Conservation (phyloP, 2,329 filamentous ascomycete genomes). For the Aspergillus udagawae region DNA sequence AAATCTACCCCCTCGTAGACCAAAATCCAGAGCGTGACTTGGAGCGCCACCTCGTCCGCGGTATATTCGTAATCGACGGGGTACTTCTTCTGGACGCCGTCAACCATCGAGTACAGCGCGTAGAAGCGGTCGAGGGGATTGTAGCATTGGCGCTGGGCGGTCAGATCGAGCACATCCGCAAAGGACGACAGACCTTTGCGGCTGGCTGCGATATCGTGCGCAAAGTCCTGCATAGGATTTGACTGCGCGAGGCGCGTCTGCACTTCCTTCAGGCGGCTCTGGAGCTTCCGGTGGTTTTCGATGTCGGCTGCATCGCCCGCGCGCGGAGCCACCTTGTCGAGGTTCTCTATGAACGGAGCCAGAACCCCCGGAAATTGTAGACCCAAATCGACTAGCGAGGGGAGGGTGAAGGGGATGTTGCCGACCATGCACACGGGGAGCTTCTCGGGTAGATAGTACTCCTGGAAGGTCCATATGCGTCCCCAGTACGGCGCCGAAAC, state of each 20-base stretch:
- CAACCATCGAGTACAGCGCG: conserved; percentile 3
- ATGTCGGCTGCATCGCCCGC: conserved; percentile 2
- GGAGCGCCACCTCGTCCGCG: background rate
- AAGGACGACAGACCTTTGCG: background rate
- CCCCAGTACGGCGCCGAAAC: conserved; percentile 4
- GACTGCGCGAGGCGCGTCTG: background rate
- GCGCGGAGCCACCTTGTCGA: conserved; percentile 1
- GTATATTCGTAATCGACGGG: conserved; percentile 5
- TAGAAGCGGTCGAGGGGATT: conserved; percentile 4
- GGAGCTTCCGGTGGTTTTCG: background rate
- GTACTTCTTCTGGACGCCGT: background rate
- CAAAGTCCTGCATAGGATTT: conserved; percentile 4
- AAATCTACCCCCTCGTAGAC: background rate
- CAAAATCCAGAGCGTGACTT: conserved; percentile 1
- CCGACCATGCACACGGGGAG: conserved; percentile 6
- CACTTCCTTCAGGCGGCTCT: background rate
- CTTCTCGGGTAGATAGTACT: conserved; percentile 1
- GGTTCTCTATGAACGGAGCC: background rate
- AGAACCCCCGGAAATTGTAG: background rate
- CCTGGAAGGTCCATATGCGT: conserved; percentile 9
- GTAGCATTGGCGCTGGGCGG: conserved; percentile 2
- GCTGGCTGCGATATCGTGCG: conserved; percentile 1
- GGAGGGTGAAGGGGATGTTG: background rate
- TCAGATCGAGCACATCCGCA: conserved; percentile 1
- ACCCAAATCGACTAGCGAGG: background rate